Evolutionary conservation across 2,329 filamentous ascomycete species (phyloP), one percentile per base, ranked within the genome.

Genomic region (Cladosporium halotolerans): DNA sequence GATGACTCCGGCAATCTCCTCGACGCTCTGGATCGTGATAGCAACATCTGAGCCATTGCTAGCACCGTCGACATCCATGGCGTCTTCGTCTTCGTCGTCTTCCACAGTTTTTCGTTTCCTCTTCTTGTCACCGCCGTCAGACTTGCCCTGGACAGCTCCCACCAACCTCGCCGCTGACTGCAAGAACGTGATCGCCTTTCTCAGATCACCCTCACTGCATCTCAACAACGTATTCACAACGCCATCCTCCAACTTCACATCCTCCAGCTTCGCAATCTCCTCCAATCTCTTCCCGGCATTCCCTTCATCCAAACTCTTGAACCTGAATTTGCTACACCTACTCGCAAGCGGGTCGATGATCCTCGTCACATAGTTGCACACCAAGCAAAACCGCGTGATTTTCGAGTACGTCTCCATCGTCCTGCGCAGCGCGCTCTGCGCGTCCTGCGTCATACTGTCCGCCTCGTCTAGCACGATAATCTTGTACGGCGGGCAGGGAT

Each of bases 381-480:
- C 92, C 40, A 99, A 78, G 68, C 93, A 97, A 72, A 99, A 99
- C 11, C 93, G 81, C 2, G 93, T 99, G 72, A 97, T 96, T 66
- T 90, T 91, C 70, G 83, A 88, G 72, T 97, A 97, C 43, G 90
- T 95, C 74, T 99, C 93, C 93, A 99, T 99, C 1, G 93, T 99
- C 52, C 95, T 81, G 60, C 93, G 81, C 54, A 99, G 77, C 4
- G 95, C 93, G 56, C 84, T 88, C 75, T 99, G 93, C 10, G 93
- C 93, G 73, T 99, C 95, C 71, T 97, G 92, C 38, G 93, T 99
- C 92, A 99, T 97, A 61, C 87, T 93, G 70, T 99, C 93, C 61
- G 93, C 93, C 75, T 99, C 93, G 72, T 99, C 93, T 55, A 99
- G 83, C 57, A 99, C 89, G 67, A 99, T 92, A 68, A 99, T 96